These are phyloP conservation scores for Coniochaeta hoffmannii DNA, from an alignment of 2,329 filamentous ascomycete species.

Conservation along the genomic window DNA sequence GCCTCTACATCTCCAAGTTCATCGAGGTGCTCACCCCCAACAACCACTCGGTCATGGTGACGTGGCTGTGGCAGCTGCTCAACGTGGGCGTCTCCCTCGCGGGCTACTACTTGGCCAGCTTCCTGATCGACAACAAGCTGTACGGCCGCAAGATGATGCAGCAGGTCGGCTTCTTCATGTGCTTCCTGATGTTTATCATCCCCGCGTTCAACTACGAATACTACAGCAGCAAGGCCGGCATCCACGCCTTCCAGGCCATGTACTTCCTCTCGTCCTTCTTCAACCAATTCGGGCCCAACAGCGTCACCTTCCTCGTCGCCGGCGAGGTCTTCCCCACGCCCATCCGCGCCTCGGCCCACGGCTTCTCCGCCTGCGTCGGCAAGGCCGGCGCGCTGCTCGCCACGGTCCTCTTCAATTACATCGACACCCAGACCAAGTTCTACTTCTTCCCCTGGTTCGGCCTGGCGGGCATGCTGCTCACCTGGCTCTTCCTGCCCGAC, in stretches of 20 bases:
- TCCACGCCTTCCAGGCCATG: constrained; percentile 94
- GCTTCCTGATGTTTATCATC: constrained; percentile 88
- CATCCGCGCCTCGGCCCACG: constrained; percentile 87
- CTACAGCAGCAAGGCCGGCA: constrained; percentile 64
- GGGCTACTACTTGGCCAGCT: constrained; percentile 84
- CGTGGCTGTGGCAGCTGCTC: constrained; percentile 87
- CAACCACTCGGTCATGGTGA: constrained; percentile 68
- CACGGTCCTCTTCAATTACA: constrained; percentile 91
- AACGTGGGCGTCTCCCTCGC: constrained; percentile 80
- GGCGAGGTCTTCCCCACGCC: constrained; percentile 95
- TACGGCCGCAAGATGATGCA: constrained; percentile 97
- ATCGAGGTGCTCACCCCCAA: constrained; percentile 71
- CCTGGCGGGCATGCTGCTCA: constrained; percentile 76
- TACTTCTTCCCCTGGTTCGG: constrained; percentile 95
- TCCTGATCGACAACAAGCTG: constrained; percentile 91
- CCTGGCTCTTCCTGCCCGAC: constrained; percentile 83
- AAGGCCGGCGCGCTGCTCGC: constrained; percentile 85
- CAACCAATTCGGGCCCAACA: constrained; percentile 98
- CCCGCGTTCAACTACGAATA: constrained; percentile 84
- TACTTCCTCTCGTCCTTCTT: constrained; percentile 98
- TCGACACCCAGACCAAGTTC: constrained; percentile 76
- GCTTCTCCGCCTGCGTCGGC: constrained; percentile 84
- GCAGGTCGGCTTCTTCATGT: constrained; percentile 85
- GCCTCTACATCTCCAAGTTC: constrained; percentile 90
- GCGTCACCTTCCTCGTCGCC: constrained; percentile 90